Conservation (phyloP, 1,284 basidiomycete species). For the Ceratobasidium sp. region DNA sequence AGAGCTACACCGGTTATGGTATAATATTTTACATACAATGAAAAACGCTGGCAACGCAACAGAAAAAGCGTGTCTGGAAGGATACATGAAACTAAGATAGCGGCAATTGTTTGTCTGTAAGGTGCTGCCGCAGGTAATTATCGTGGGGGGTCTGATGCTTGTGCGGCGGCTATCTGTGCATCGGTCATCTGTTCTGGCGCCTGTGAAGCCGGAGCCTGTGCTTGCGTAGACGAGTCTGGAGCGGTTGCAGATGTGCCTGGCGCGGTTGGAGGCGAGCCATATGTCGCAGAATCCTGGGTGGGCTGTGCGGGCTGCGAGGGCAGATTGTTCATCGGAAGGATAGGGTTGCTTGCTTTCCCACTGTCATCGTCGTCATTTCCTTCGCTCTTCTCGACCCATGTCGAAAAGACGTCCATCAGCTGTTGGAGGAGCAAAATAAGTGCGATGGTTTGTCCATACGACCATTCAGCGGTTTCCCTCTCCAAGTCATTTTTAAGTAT, state of each 20-base stretch:
- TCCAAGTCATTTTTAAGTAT: neutral
- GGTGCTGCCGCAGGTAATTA: too few relatives aligned
- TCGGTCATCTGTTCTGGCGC: too few relatives aligned
- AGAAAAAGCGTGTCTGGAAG: too few relatives aligned
- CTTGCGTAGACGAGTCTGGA: neutral
- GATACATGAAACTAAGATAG: too few relatives aligned
- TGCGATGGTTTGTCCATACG: slow-evolving; percentile 31
- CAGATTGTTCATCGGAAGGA: neutral
- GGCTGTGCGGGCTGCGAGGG: neutral
- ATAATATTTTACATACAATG: neutral
- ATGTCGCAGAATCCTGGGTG: too few relatives aligned
- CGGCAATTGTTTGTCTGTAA: too few relatives aligned
- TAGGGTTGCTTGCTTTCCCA: neutral
- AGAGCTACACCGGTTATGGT: neutral
- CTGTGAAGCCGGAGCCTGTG: neutral
- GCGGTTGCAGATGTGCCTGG: too few relatives aligned
- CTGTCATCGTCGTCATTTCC: neutral
- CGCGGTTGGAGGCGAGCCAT: too few relatives aligned
- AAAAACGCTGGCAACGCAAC: neutral
- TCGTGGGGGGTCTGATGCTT: too few relatives aligned
- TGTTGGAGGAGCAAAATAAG: slow-evolving; percentile 32
- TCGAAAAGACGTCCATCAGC: slow-evolving; percentile 32
- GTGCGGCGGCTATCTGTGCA: too few relatives aligned
- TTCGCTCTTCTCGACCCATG: neutral
- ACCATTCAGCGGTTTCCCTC: neutral